A percentile compares a stretch with the other conserved stretches of the same genome.
phyloP scores from a whole-genome alignment of 1,284 basidiomycete genomes.

The Ustilago crameri region DNA sequence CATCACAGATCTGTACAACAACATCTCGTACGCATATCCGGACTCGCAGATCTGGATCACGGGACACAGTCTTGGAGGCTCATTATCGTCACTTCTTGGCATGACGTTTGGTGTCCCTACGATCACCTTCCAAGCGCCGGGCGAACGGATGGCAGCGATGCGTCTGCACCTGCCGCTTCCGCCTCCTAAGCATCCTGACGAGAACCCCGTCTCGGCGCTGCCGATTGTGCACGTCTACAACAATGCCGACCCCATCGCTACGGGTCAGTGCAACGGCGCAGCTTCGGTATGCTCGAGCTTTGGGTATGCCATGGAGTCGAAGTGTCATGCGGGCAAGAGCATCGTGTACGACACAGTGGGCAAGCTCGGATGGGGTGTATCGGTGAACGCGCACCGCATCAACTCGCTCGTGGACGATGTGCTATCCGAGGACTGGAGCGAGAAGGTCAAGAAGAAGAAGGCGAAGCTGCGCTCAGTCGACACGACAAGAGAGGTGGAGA shows the following conservation, averaged over 20 bases:
- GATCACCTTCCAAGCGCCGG: slow-evolving; percentile 90
- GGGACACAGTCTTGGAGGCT: slow-evolving; percentile 90
- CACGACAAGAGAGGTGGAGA: slow-evolving; percentile 3
- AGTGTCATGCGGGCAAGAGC: slow-evolving; percentile 84
- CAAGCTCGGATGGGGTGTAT: slow-evolving; percentile 82
- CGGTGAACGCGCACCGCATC: slow-evolving; percentile 82
- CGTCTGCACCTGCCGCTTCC: slow-evolving; percentile 85
- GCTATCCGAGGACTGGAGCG: slow-evolving; percentile 80
- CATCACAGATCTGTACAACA: slow-evolving; percentile 75
- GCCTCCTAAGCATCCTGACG: slow-evolving; percentile 62
- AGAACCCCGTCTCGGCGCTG: slow-evolving; percentile 50
- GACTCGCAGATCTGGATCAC: slow-evolving; percentile 90
- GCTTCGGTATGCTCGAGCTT: slow-evolving; percentile 62
- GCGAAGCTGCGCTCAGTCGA: slow-evolving; percentile 18
- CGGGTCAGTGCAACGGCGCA: slow-evolving; percentile 63
- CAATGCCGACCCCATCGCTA: slow-evolving; percentile 78
- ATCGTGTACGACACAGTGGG: slow-evolving; percentile 89
- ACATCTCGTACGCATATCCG: slow-evolving; percentile 89
- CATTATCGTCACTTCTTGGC: slow-evolving; percentile 85
- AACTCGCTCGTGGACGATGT: slow-evolving; percentile 79
- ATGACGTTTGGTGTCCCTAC: slow-evolving; percentile 91
- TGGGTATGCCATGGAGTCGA: slow-evolving; percentile 65
- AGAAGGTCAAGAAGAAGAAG: slow-evolving; percentile 65
- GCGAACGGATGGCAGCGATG: slow-evolving; percentile 84
- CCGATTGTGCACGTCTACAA: slow-evolving; percentile 79